Evolutionary conservation across 2,329 filamentous ascomycete species (phyloP).

Genomic region (Ceratocystis colombiana): DNA sequence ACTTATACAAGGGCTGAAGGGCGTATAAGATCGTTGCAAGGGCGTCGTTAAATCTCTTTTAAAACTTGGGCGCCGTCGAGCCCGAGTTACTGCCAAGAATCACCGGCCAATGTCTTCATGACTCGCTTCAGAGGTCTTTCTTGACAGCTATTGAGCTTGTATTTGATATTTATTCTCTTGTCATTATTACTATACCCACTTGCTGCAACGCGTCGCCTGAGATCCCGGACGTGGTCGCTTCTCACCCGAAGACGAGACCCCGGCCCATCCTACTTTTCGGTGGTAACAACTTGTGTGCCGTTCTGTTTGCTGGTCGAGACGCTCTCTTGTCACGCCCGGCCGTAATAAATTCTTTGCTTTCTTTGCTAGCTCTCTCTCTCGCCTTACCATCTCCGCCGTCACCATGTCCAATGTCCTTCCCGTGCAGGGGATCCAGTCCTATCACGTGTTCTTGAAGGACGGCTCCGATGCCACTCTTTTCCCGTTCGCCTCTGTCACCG

Average conservation of each 20-base stretch:
- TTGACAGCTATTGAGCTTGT: not conserved
- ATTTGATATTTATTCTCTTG: not conserved
- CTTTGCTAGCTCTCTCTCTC: not conserved
- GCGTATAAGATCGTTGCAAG: conserved; percentile 5
- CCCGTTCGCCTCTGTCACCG: conserved; percentile 64
- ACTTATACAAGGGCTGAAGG: conserved; percentile 8
- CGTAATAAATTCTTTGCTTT: not conserved
- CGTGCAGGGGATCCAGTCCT: conserved; percentile 55
- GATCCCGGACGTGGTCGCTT: not conserved
- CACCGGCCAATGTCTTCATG: too few relatives aligned
- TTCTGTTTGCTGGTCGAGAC: not conserved
- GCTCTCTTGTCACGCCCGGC: not conserved
- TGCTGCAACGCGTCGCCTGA: not conserved
- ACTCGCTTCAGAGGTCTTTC: not conserved
- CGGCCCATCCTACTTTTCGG: not conserved
- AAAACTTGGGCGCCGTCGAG: conserved; percentile 1
- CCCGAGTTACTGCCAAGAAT: not conserved
- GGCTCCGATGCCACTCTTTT: conserved; percentile 74
- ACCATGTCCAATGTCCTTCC: conserved; percentile 48
- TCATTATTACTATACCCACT: not conserved
- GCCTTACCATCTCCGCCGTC: not conserved
- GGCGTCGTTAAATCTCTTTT: not conserved
- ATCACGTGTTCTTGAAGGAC: conserved; percentile 63
- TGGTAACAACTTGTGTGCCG: not conserved
- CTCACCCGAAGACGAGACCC: conserved; percentile 6